phyloP scores from a whole-genome alignment of 768 basidiomycete genomes.

The Calocybe gangraenosa region DNA sequence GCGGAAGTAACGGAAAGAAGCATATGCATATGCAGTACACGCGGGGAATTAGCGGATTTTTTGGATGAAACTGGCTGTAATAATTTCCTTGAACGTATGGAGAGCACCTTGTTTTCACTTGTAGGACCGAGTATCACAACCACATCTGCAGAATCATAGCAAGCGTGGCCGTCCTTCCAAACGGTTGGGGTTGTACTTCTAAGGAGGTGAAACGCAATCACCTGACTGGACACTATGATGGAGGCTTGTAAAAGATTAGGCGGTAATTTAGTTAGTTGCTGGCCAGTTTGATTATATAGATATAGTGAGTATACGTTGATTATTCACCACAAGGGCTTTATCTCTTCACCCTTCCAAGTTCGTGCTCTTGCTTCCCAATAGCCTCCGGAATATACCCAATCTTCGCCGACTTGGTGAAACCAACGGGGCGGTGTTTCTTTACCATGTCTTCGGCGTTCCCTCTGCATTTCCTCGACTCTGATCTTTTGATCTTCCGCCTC shows the following conservation, averaged over 20 bases:
- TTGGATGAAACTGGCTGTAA: neutral
- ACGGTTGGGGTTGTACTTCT: too few relatives aligned
- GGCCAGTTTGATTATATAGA: too few relatives aligned
- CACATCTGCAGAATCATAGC: too few relatives aligned
- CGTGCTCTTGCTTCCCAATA: conserved; percentile 77
- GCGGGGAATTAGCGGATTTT: conserved; percentile 25
- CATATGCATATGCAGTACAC: conserved; percentile 2
- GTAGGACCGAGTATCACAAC: too few relatives aligned
- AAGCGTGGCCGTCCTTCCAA: too few relatives aligned
- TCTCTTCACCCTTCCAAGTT: conserved; percentile 52
- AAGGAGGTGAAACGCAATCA: too few relatives aligned
- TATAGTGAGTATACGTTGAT: too few relatives aligned
- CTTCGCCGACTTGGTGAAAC: conserved; percentile 68
- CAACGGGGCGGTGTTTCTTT: conserved; percentile 63
- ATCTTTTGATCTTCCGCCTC: conserved; percentile 69
- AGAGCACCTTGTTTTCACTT: too few relatives aligned
- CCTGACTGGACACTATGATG: too few relatives aligned
- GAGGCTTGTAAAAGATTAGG: too few relatives aligned
- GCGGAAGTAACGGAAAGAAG: neutral
- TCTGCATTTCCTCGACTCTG: conserved; percentile 71
- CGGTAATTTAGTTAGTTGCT: neutral
- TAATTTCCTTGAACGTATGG: neutral
- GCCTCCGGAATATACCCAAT: conserved; percentile 74
- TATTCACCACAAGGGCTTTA: conserved; percentile 61
- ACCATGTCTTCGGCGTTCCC: conserved; percentile 61